phyloP scores from a whole-genome alignment of 2,329 filamentous ascomycete species.

The Stagonosporopsis cucurbitacearum region DNA sequence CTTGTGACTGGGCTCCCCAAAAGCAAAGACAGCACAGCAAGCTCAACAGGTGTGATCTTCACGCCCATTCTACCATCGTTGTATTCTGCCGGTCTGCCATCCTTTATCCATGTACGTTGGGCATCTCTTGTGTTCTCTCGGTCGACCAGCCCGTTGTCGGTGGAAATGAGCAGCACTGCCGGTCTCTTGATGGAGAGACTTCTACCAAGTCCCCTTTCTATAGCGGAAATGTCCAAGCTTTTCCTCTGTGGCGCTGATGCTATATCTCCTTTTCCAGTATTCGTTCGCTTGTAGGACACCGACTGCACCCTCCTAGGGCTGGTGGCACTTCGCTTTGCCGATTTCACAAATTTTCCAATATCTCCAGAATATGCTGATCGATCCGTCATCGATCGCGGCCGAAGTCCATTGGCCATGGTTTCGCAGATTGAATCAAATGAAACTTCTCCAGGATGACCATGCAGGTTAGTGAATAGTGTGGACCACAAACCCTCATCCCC shows the following conservation, averaged over 20 bases:
- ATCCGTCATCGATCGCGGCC: conserved; percentile 27
- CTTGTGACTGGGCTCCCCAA: conserved; percentile 30
- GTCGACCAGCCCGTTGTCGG: conserved; percentile 19
- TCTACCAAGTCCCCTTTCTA: conserved; percentile 25
- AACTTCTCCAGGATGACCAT: conserved; percentile 32
- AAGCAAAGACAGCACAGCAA: conserved; percentile 39
- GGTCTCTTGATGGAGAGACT: conserved; percentile 26
- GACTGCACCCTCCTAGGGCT: conserved; percentile 28
- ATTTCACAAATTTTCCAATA: conserved; percentile 32
- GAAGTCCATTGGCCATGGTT: conserved; percentile 35
- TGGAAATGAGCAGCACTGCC: conserved; percentile 20
- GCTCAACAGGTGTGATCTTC: conserved; percentile 31
- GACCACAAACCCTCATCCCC: conserved; percentile 41
- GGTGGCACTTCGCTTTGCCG: conserved; percentile 19
- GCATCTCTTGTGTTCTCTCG: conserved; percentile 5
- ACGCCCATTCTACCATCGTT: conserved; percentile 24
- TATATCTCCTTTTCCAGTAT: conserved; percentile 19
- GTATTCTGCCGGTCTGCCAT: conserved; percentile 30
- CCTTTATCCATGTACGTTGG: conserved; percentile 33
- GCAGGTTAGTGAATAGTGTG: conserved; percentile 32
- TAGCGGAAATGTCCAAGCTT: conserved; percentile 26
- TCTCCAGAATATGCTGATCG: conserved; percentile 32
- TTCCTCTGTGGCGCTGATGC: conserved; percentile 21
- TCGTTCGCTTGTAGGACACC: conserved; percentile 23
- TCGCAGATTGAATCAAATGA: conserved; percentile 36